Evolutionary conservation across 163 green algal genomes (phyloP).

Genomic region (Chlamydomonas reinhardtii): DNA sequence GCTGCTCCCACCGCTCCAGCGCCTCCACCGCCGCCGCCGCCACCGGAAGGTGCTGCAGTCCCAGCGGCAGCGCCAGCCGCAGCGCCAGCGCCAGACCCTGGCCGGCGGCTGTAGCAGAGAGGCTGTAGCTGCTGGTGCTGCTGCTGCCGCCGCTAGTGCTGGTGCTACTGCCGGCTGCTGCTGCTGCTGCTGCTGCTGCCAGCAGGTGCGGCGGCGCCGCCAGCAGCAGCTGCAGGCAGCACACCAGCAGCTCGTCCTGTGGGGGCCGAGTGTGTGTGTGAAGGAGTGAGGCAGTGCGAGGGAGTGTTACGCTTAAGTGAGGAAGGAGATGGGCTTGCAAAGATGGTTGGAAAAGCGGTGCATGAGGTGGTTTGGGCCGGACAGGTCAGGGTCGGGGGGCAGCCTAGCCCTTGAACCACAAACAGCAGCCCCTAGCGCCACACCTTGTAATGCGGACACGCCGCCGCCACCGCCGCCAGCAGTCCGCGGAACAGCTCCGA

Average conservation of each 20-base stretch:
- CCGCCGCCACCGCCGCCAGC: slow-evolving; percentile 2
- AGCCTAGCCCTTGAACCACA: no score
- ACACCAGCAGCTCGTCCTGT: slow-evolving; percentile 45
- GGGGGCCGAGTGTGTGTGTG: no score
- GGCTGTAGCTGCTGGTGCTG: neutral
- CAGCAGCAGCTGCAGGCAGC: slow-evolving; percentile 37
- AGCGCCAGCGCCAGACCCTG: slow-evolving; percentile 37
- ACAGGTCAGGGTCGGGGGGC: no score
- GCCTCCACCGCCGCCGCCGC: slow-evolving; percentile 61
- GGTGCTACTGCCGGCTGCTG: no score
- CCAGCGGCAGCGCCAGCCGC: slow-evolving; percentile 55
- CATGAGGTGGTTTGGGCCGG: no score
- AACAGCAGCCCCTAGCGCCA: no score
- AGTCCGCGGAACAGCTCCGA: slow-evolving; percentile 22
- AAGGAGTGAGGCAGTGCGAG: neutral
- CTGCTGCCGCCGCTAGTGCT: no score
- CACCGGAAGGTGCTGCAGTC: slow-evolving; percentile 59
- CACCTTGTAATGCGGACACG: slow-evolving; percentile 47
- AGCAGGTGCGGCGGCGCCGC: slow-evolving; percentile 33
- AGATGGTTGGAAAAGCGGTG: no score
- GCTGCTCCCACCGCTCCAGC: slow-evolving; percentile 67
- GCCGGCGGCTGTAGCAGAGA: neutral
- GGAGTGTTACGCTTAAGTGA: no score
- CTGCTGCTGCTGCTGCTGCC: neutral
- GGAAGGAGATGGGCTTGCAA: no score